Percentiles rank a stretch among this genome's conserved stretches.
Conservation (phyloP, 148 eudicot genomes). For the Vaccinium darrowii region DNA sequence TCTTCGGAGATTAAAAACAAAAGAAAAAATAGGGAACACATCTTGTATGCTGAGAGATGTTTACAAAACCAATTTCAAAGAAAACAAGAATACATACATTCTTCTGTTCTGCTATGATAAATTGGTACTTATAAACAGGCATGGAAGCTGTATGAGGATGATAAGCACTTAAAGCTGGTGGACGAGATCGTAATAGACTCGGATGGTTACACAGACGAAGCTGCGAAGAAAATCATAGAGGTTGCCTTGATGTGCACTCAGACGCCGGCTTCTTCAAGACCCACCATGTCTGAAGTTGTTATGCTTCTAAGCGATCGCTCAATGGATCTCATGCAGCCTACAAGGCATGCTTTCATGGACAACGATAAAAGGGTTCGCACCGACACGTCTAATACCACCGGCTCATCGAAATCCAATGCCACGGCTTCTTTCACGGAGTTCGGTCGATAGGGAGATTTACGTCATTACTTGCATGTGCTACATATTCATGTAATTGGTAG, state of each 20-base stretch:
- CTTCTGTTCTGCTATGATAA: too few relatives aligned
- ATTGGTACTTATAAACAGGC: conserved; percentile 20
- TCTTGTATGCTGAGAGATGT: background rate
- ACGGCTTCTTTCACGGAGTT: conserved; percentile 17
- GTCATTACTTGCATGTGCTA: background rate
- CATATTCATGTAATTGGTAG: background rate
- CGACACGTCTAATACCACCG: conserved; percentile 6
- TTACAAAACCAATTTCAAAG: background rate
- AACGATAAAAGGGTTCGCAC: conserved; percentile 15
- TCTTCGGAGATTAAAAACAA: background rate
- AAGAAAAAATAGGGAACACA: background rate
- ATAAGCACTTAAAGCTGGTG: conserved; percentile 26
- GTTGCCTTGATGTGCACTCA: conserved; percentile 45
- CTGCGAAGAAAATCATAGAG: conserved; percentile 38
- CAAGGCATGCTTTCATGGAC: conserved; percentile 22
- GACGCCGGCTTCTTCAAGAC: conserved; percentile 35
- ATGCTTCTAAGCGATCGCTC: conserved; percentile 32
- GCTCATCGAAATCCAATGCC: conserved; percentile 19
- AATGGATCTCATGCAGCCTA: conserved; percentile 13
- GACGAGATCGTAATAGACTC: conserved; percentile 30
- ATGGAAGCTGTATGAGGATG: conserved; percentile 38
- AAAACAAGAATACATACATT: background rate
- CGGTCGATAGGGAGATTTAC: conserved; percentile 4
- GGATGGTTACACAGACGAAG: conserved; percentile 24
- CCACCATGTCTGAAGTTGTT: conserved; percentile 49